Base-by-base conservation (phyloP, 192 early-diverging fungal genomes). In the Umbelopsis sp. region DNA sequence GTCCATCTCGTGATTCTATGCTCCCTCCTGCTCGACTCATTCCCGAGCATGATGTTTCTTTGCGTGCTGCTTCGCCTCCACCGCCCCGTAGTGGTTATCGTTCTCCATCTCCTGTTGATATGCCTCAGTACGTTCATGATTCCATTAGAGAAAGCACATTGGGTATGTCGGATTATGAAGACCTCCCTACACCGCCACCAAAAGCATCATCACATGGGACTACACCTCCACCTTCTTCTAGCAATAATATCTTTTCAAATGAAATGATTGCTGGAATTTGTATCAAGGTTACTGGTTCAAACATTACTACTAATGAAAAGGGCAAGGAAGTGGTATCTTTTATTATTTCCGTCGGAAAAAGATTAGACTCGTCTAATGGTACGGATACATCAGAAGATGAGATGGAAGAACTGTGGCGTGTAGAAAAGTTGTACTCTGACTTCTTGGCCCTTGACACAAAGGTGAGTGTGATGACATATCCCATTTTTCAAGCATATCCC, bases 361-460 rank as follows among this genome's bases (percentile, higher is more conserved):
- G 14, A 36, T 4, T 62, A 32, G 56, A 62, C 16, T 34, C 16
- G 24, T 31, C 56, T 11, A n/a, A n/a, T 11, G 25, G 22, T 25
- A 11, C 65, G 0, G 59, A 59, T 50, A 26, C 22, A 51, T n/a
- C 17, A 0, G 25, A 31, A 4, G 31, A 68, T 10, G 79, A 79
- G 14, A 83, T 81, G 45, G 83, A 85, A 34, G 86, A 87, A 47
- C 72, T 93, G 54, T 96, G 96, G 95, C 89, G 87, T 10, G 84
- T 95, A 53, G 93, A 95, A 73, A 97, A 97, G 77, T 81, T 88
- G 34, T 96, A 96, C 76, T 87, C 89, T 2, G 96, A 97, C 76
- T 95, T 97, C 80, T 73, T 94, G 38, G 71, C 82, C 29, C 80
- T 97, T 24, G 94, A 97, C 82, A 80, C 78, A 43, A 90, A 91